Base-by-base conservation (phyloP, 1,284 basidiomycete species). In the Ceratorhiza oryzae-sativae region DNA sequence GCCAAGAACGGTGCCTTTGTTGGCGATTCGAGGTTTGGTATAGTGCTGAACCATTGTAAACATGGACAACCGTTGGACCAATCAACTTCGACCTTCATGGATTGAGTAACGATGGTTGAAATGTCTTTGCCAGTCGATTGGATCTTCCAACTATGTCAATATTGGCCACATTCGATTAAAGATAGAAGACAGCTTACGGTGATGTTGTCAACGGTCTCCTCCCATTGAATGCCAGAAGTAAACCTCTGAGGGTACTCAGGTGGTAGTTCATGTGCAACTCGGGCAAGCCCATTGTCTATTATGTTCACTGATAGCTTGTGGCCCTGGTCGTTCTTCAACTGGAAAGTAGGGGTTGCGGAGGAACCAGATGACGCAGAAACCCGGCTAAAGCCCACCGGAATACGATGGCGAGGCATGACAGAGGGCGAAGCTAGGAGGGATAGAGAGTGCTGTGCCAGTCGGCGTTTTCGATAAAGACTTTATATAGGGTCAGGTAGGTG, bases 11-110 rank as follows among this genome's bases (percentile, higher is more conserved):
- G 67, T 12, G 55, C n/a, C 27, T 27, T 45, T 1, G 32, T 32
- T 12, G 67, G 67, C n/a, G 67, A 71, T 20, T 34, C 32, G 32
- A 46, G 39, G 10, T 23, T 32, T 8, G 25, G 67, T 3, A 71
- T 39, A 25, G 41, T 71, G 56, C 67, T 71, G 55, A 71, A 71
- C 67, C 67, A 71, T 34, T 34, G 67, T 45, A 71, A 39, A 13
- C 67, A 56, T 27, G 67, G 67, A 41, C 67, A 71, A 8, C 67
- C 67, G 34, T 71, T 39, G 27, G 67, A 71, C 67, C 67, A 71
- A 32, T 71, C 67, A 36, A 71, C 45, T 3, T 30, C 27, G n/a
- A 71, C 48, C 20, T 51, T 71, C 18, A 71, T 36, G 13, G 67
- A 71, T 12, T 49, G 18, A n/a, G 55, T 71, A 48, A 30, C 23